These are phyloP conservation scores for Neurospora sp. DNA, from an alignment of 495 filamentous ascomycete genomes.

Conservation along the genomic window DNA sequence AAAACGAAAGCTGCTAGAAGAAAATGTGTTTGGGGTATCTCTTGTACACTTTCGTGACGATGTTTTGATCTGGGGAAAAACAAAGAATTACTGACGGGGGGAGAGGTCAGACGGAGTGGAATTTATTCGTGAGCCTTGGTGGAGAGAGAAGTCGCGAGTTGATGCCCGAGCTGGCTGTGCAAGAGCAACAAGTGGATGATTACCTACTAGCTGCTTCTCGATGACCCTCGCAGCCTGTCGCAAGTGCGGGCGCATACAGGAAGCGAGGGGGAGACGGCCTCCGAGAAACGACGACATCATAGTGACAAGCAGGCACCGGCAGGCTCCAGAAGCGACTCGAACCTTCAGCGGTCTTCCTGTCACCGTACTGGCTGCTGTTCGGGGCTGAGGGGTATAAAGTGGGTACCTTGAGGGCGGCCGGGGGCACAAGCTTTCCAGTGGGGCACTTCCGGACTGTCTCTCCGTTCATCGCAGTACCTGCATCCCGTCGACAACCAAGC, in stretches of 20 bases:
- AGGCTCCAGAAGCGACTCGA: constrained; percentile 16
- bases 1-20: no score
- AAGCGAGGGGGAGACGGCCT: not conserved
- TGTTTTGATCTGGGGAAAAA: not conserved
- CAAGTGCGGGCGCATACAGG: not conserved
- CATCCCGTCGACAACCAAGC: not conserved
- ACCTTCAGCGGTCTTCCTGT: constrained; percentile 6
- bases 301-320: not conserved
- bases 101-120: not conserved
- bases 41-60: constrained; percentile 2
- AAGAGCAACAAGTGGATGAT: constrained; percentile 10
- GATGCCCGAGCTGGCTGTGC: constrained; percentile 5
- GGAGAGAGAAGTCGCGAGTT: constrained; percentile 2
- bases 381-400: not conserved
- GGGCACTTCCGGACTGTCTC: not conserved
- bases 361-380: not conserved
- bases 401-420: not conserved
- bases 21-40: not conserved
- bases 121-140: constrained; percentile 13
- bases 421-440: not conserved
- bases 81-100: not conserved
- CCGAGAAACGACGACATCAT: constrained; percentile 4
- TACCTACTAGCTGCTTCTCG: constrained; percentile 1
- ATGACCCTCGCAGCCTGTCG: constrained; percentile 1
- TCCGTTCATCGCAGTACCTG: not conserved